Evolutionary conservation across 1,284 basidiomycete species (phyloP), one percentile per base, ranked within the genome.

Genomic region (Rhodofomes roseus): DNA sequence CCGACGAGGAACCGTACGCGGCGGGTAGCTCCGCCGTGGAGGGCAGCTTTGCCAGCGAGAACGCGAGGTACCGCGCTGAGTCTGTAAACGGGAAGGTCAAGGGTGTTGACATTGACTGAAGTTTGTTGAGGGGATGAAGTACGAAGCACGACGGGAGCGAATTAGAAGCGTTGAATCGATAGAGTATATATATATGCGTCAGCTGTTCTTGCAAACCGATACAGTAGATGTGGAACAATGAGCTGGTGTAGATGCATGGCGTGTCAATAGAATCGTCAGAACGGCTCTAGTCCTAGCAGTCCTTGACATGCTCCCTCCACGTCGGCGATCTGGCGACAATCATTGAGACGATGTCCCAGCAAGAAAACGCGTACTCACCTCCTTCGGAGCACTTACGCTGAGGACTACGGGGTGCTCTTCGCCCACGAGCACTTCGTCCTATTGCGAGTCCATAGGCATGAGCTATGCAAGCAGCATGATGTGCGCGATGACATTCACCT

Each of bases 291-390:
- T 37, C 86, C 89, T 48, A 94, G 70, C 40, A 83, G 68, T 8
- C 91, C 92, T 70, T 92, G 89, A 73, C 95, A 96, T 34, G 91
- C 87, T 1, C 86, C 92, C 75, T 97, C 95, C 2, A 97, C 82
- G 70, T 97, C 95, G 8, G 74, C 84, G 54, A 95, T 85, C 84
- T 91, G 29, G 29, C 1, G 5, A 1, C 41, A 20, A 44, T 8
- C 27, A 36, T 16, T 40, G 4, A 58, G 44, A n/a, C 4, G 9
- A 40, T 40, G 40, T 20, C 31, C 20, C 18, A 27, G 23, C 25
- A 14, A 2, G 34, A 61, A 44, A 36, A 36, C 39, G 12, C 25
- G 3, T 18, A 50, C 29, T 51, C 50, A 90, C 88, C 82, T 97
- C 95, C 70, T 96, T 96, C 0, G 95, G 95, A 36, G 93, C 94